Evolutionary conservation across 257 asterid genomes (phyloP).

Genomic region (Plantago ovata): DNA sequence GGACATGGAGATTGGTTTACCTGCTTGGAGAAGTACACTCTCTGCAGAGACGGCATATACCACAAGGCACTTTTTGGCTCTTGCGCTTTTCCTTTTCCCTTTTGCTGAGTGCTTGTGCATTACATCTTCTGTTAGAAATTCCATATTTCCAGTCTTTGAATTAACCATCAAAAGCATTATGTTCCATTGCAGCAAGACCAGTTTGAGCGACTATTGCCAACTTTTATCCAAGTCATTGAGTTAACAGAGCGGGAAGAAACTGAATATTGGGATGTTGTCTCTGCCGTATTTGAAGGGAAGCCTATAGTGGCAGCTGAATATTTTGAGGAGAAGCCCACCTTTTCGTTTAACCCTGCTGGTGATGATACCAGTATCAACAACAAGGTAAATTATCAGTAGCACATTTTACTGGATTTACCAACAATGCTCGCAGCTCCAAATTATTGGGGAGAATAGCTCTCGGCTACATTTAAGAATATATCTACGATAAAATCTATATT

Average conservation of each 20-base stretch:
- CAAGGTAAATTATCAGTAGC: slow-evolving; percentile 44
- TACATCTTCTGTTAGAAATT: background rate
- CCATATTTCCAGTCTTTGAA: background rate
- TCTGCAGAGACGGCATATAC: slow-evolving; percentile 85
- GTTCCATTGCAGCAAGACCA: slow-evolving; percentile 75
- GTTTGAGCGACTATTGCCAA: slow-evolving; percentile 75
- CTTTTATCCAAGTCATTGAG: slow-evolving; percentile 90
- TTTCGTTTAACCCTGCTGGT: slow-evolving; percentile 38
- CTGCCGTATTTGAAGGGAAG: slow-evolving; percentile 78
- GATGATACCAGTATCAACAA: slow-evolving; percentile 66
- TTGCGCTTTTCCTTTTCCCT: background rate
- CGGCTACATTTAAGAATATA: background rate
- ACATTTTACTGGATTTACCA: background rate
- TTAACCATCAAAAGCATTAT: slow-evolving; percentile 4
- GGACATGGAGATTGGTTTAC: slow-evolving; percentile 99
- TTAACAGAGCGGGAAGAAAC: slow-evolving; percentile 75
- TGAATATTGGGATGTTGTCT: slow-evolving; percentile 67
- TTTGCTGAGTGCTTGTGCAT: background rate
- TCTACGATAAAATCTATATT: too few species aligned
- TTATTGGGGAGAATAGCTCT: background rate
- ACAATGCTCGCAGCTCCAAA: background rate
- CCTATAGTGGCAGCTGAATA: slow-evolving; percentile 36
- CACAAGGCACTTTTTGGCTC: slow-evolving; percentile 67
- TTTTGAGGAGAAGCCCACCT: slow-evolving; percentile 28
- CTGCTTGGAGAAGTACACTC: slow-evolving; percentile 86